Conservation (phyloP, 352 stramenopile species). For the Globisporangium polare region DNA sequence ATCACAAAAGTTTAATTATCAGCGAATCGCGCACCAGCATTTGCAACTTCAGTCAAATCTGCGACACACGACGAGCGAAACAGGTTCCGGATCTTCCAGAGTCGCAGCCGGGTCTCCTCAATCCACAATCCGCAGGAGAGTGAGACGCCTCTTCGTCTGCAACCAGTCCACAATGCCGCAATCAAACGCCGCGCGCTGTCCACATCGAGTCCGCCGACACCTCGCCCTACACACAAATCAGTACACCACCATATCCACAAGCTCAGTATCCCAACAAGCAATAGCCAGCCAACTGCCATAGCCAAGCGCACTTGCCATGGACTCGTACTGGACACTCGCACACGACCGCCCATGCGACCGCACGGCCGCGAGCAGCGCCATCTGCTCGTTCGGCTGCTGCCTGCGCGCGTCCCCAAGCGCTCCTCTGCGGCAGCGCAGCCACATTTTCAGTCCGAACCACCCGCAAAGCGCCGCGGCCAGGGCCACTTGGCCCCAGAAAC, state of each 20-base stretch:
- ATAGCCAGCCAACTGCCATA: neutral
- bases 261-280: neutral
- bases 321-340: conserved; percentile 24
- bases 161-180: neutral
- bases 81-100: conserved; percentile 1
- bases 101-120: neutral
- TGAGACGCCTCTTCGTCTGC: no score
- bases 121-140: no score
- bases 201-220: conserved; percentile 30
- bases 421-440: conserved; percentile 26
- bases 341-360: conserved; percentile 46
- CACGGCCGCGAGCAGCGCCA: conserved; percentile 43
- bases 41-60: neutral
- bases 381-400: conserved; percentile 36
- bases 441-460: conserved; percentile 21
- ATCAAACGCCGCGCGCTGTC: neutral
- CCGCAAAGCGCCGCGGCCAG: conserved; percentile 20
- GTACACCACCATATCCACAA: neutral
- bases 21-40: neutral
- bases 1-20: neutral
- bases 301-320: conserved; percentile 39
- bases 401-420: conserved; percentile 22
- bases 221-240: conserved; percentile 17
- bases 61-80: neutral
- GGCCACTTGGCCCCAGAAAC: conserved; percentile 55